These are phyloP conservation scores for Aspergillaceae sp. DNA, from an alignment of 2,329 filamentous ascomycete species.

Conservation along the genomic window DNA sequence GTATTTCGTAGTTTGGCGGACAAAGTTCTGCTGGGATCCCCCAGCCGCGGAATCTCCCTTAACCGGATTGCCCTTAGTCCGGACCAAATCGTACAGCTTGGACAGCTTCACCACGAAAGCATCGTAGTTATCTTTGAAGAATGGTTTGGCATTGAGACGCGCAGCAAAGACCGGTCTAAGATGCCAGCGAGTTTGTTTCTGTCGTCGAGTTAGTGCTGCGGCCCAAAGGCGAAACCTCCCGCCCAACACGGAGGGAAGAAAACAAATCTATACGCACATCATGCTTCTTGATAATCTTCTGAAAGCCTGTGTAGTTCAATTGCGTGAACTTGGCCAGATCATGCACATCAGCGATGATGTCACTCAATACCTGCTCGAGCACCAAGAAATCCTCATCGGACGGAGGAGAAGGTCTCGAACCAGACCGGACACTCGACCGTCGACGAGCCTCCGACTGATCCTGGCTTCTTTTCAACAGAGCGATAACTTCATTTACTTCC, in stretches of 20 bases:
- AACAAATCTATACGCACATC: conserved; percentile 53
- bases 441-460: conserved; percentile 25
- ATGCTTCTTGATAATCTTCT: conserved; percentile 99
- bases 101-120: conserved; percentile 90
- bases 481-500: conserved; percentile 82
- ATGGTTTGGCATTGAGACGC: conserved; percentile 88
- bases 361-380: conserved; percentile 88
- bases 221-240: not conserved
- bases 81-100: conserved; percentile 86
- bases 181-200: conserved; percentile 93
- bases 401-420: conserved; percentile 40
- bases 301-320: conserved; percentile 96
- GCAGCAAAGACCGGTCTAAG: conserved; percentile 93
- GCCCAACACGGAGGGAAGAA: not conserved
- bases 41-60: conserved; percentile 89
- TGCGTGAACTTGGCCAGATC: conserved; percentile 97
- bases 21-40: conserved; percentile 86
- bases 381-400: conserved; percentile 89
- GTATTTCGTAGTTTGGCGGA: conserved; percentile 97
- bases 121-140: conserved; percentile 99
- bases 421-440: conserved; percentile 18
- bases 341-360: conserved; percentile 97
- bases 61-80: conserved; percentile 83
- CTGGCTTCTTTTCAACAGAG: conserved; percentile 56
- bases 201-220: conserved; percentile 5